Base-by-base conservation (phyloP, 2,329 filamentous ascomycete species). In the Stemphylium beticola region DNA sequence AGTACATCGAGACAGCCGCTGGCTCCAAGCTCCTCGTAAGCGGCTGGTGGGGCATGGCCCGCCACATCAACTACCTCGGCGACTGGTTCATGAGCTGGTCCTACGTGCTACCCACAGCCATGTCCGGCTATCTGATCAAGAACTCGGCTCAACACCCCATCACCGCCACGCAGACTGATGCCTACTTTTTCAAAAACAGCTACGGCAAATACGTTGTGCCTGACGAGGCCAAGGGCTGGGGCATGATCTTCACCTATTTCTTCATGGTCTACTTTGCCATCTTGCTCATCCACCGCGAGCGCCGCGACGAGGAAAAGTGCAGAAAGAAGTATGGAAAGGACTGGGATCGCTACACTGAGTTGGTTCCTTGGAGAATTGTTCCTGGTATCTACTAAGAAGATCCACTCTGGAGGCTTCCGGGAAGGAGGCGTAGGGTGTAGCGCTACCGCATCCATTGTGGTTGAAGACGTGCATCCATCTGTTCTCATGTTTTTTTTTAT, bases 1-100 rank as follows among this genome's bases (percentile, higher is more conserved):
- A 89, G 72, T 96, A 89, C 76, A 92, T 98, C 57, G 82, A 95
- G 78, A 98, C 93, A 9, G 87, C 87, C 69, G 83, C 85, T 2
- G 93, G 93, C 46, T 92, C 90, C 53, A 90, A 88, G 65, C 85
- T 97, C 26, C 83, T 97, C 61, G 87, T 87, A 3, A 89, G 90
- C 0, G 93, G 93, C 51, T 98, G 93, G 93, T 97, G 93, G 93
- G 93, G 93, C 38, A 81, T 86, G 18, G 90, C 93, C 0, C 86
- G 93, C 37, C 93, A 98, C 77, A 93, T 97, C 82, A 98, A 97
- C 80, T 97, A 98, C 77, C 78, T 96, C 1, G 93, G 93, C 47
- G 93, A 98, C 78, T 97, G 93, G 93, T 82, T 95, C 62, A 93
- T 96, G 85, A 86, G 89, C 8, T 97, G 92, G 91, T 87, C 92